Conservation (phyloP, 352 stramenopile genomes). For the Peronospora farinosa region DNA sequence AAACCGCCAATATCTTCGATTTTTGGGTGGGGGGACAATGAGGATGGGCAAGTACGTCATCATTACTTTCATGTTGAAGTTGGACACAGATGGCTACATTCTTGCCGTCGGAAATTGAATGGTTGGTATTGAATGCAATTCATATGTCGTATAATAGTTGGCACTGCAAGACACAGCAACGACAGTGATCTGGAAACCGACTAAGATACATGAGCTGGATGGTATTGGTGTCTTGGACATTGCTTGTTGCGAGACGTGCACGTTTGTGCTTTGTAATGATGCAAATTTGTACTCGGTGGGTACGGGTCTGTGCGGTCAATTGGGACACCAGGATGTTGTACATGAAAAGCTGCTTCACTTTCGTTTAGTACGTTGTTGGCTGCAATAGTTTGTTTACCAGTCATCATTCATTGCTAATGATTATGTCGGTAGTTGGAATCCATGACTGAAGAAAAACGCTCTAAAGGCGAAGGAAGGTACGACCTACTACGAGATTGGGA, state of each 20-base stretch:
- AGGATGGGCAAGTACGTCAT: conserved; percentile 62
- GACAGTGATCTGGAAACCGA: conserved; percentile 56
- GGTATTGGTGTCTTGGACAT: conserved; percentile 59
- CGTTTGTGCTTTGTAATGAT: conserved; percentile 59
- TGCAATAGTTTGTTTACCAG: too few relatives aligned
- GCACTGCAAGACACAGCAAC: conserved; percentile 38
- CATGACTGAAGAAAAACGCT: conserved; percentile 67
- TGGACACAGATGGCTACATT: conserved; percentile 10
- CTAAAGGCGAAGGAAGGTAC: conserved; percentile 65
- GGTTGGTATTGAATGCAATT: conserved; percentile 4
- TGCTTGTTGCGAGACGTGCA: conserved; percentile 55
- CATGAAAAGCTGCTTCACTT: conserved; percentile 78
- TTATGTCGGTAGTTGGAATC: conserved; percentile 43
- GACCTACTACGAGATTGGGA: neutral
- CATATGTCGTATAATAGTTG: conserved; percentile 27
- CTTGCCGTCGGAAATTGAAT: conserved; percentile 2
- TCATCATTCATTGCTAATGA: conserved; percentile 7
- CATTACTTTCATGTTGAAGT: conserved; percentile 11
- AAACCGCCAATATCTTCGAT: conserved; percentile 46
- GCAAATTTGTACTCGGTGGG: conserved; percentile 70
- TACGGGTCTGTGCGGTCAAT: conserved; percentile 48
- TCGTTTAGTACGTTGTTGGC: conserved; percentile 42
- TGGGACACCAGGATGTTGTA: conserved; percentile 70
- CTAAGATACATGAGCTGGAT: conserved; percentile 53
- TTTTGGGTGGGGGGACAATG: conserved; percentile 73